A percentile compares a stretch with the other conserved stretches of the same genome.
phyloP scores from a whole-genome alignment of 768 basidiomycete species.

The Trametes cingulata region DNA sequence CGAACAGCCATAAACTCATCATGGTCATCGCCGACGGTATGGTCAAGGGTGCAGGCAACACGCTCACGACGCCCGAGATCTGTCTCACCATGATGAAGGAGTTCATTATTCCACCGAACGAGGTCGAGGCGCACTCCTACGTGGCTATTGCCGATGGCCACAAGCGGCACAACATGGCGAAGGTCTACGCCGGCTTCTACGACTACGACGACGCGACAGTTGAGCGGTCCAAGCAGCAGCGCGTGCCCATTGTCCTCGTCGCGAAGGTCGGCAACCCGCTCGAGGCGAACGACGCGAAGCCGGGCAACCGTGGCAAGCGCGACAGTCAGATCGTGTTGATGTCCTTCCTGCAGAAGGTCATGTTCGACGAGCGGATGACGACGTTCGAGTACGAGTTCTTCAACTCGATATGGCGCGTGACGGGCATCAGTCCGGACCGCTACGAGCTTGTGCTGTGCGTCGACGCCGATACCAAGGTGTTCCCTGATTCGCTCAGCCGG shows the following conservation, averaged over 20 bases:
- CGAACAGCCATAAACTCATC: slow-evolving; percentile 95
- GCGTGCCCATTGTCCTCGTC: slow-evolving; percentile 93
- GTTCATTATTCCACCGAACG: slow-evolving; percentile 72
- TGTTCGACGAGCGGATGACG: slow-evolving; percentile 99
- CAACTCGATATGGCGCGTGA: slow-evolving; percentile 95
- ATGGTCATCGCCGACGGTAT: slow-evolving; percentile 97
- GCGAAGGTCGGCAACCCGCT: slow-evolving; percentile 94
- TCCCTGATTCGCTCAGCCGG: slow-evolving; percentile 95
- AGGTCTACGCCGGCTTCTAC: slow-evolving; percentile 97
- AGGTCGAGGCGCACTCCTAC: slow-evolving; percentile 93
- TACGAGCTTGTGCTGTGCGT: slow-evolving; percentile 96
- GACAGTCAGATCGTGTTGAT: slow-evolving; percentile 98
- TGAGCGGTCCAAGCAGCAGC: slow-evolving; percentile 92
- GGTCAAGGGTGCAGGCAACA: slow-evolving; percentile 94
- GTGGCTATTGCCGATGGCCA: slow-evolving; percentile 99
- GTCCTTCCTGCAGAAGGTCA: slow-evolving; percentile 97
- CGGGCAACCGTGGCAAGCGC: slow-evolving; percentile 98
- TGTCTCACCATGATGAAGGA: slow-evolving; percentile 97
- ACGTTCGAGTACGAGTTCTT: slow-evolving; percentile 99
- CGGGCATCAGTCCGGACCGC: slow-evolving; percentile 93
- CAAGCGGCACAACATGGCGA: slow-evolving; percentile 99
- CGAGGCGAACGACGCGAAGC: slow-evolving; percentile 87
- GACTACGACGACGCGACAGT: slow-evolving; percentile 89
- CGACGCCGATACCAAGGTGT: slow-evolving; percentile 98
- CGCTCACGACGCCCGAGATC: slow-evolving; percentile 90